A percentile compares a stretch with the other conserved stretches of the same genome.
These are phyloP conservation scores for Eucalyptus paniculata DNA, from an alignment of 345 rosid species.

Conservation along the genomic window DNA sequence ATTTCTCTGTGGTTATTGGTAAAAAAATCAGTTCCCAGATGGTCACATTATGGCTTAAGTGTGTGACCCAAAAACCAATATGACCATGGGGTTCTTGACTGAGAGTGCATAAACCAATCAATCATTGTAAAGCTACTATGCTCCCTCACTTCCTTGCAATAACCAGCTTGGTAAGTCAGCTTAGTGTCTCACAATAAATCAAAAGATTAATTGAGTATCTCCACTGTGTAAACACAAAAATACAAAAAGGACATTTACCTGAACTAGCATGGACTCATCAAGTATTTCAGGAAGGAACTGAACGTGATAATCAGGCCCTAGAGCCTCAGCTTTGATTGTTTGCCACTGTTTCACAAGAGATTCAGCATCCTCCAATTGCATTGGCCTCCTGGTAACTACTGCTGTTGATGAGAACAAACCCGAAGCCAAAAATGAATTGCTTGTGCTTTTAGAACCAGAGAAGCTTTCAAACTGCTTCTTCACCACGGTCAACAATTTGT, in stretches of 20 bases:
- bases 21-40: background rate
- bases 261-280: conserved; percentile 83
- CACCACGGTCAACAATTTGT: conserved; percentile 30
- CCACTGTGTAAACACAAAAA: background rate
- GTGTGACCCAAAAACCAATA: background rate
- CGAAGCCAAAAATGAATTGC: conserved; percentile 25
- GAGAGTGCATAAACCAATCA: background rate
- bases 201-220: background rate
- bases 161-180: background rate
- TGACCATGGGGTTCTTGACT: background rate
- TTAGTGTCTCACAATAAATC: background rate
- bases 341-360: conserved; percentile 88
- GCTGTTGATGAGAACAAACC: conserved; percentile 24
- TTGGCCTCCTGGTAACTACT: conserved; percentile 32
- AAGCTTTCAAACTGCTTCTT: conserved; percentile 24
- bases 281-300: conserved; percentile 60
- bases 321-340: conserved; percentile 79
- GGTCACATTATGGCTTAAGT: background rate
- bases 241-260: conserved; percentile 26
- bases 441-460: conserved; percentile 11
- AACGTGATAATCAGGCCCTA: conserved; percentile 66
- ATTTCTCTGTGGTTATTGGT: background rate
- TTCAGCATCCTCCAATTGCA: conserved; percentile 88
- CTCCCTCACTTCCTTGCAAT: background rate
- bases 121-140: background rate